Evolutionary conservation across 1,139 yeast genomes (phyloP).

Genomic region (Blastobotrys serpentis): DNA sequence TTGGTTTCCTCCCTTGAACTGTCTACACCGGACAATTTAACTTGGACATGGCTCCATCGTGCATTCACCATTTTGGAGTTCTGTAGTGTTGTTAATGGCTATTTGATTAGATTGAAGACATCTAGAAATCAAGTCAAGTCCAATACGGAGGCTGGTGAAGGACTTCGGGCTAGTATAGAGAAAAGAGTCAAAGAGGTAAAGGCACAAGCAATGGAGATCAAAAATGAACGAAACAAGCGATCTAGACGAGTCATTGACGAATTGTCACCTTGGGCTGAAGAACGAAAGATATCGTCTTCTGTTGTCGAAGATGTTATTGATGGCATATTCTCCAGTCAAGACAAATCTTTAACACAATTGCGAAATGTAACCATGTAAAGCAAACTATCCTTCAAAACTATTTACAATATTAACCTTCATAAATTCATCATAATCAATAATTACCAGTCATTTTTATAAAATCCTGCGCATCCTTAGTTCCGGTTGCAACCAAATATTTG

Average conservation of each 20-base stretch:
- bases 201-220: conserved; percentile 24
- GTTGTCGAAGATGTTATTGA: conserved; percentile 30
- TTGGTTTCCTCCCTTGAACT: conserved; percentile 4
- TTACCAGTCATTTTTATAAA: conserved; percentile 28
- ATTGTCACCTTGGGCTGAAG: conserved; percentile 28
- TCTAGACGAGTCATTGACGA: conserved; percentile 20
- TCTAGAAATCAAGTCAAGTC: conserved; percentile 26
- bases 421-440: background rate
- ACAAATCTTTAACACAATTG: conserved; percentile 22
- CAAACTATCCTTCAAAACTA: background rate
- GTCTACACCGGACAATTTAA: conserved; percentile 5
- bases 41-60: conserved; percentile 36
- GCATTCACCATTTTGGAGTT: conserved; percentile 36
- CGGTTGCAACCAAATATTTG: conserved; percentile 37
- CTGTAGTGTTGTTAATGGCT: conserved; percentile 27
- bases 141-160: conserved; percentile 16
- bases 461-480: conserved; percentile 37
- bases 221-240: conserved; percentile 22
- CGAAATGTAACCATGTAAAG: conserved; percentile 11
- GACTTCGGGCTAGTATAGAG: conserved; percentile 17
- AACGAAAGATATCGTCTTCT: conserved; percentile 21
- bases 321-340: conserved; percentile 24
- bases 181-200: conserved; percentile 18
- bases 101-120: conserved; percentile 25
- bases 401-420: background rate